Percentiles rank a stretch among this genome's conserved stretches.
Evolutionary conservation across 2,329 filamentous ascomycete genomes (phyloP).

Genomic region (Ophiobolus disseminans): DNA sequence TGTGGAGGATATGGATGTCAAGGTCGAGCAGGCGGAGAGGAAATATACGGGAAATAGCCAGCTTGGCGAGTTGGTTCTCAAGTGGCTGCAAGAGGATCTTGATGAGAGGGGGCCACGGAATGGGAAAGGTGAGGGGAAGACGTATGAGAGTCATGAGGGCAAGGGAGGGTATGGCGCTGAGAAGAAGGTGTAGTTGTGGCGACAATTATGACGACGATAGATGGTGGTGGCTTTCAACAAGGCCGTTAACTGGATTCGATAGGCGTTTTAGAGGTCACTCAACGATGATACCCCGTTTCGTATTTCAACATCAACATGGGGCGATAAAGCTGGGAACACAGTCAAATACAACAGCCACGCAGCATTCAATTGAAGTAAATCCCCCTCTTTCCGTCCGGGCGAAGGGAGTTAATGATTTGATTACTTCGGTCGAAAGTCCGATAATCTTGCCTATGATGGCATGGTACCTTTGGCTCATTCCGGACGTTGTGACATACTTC

Average conservation of each 20-base stretch:
- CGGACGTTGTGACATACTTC: no score
- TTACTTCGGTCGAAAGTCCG: no score
- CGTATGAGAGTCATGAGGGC: slow-evolving; percentile 65
- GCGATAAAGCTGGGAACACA: no score
- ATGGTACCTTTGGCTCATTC: no score
- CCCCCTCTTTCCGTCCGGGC: no score
- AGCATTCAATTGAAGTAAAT: no score
- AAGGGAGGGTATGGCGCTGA: slow-evolving; percentile 70
- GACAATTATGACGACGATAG: background rate
- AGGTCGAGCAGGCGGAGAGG: slow-evolving; percentile 49
- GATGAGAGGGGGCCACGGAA: slow-evolving; percentile 78
- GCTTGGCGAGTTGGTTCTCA: slow-evolving; percentile 84
- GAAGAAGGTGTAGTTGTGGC: slow-evolving; percentile 45
- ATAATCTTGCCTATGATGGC: no score
- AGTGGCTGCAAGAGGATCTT: slow-evolving; percentile 85
- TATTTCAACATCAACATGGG: slow-evolving; percentile 45
- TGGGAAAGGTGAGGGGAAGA: slow-evolving; percentile 67
- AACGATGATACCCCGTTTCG: slow-evolving; percentile 48
- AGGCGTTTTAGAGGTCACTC: slow-evolving; percentile 38
- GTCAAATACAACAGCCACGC: slow-evolving; percentile 1
- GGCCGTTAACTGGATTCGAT: slow-evolving; percentile 18
- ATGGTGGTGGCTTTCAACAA: slow-evolving; percentile 35
- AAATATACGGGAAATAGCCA: slow-evolving; percentile 74
- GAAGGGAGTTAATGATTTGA: no score
- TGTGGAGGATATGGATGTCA: slow-evolving; percentile 66